Evolutionary conservation across 1,284 basidiomycete species (phyloP).

Genomic region (Mycena sp.): DNA sequence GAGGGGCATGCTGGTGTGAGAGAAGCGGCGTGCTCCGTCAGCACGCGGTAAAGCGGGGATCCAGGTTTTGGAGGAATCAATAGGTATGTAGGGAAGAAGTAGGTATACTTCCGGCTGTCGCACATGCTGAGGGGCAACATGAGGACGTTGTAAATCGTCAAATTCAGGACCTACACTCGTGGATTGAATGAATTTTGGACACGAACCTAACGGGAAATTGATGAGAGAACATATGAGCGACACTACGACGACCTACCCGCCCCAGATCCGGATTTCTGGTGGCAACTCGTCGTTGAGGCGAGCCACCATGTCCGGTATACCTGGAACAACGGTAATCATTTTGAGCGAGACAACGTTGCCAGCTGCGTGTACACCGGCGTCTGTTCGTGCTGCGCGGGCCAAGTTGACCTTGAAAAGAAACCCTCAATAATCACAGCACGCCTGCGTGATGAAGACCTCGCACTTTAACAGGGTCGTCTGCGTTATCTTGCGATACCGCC

Average conservation of each 20-base stretch:
- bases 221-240: background rate
- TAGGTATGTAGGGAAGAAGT: slow-evolving; percentile 95
- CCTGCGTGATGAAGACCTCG: slow-evolving; percentile 21
- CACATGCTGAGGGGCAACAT: slow-evolving; percentile 65
- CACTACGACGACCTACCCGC: slow-evolving; percentile 58
- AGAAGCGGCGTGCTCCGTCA: slow-evolving; percentile 45
- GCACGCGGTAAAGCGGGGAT: slow-evolving; percentile 65
- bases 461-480: slow-evolving; percentile 91
- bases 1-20: slow-evolving; percentile 25
- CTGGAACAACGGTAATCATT: slow-evolving; percentile 83
- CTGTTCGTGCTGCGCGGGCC: slow-evolving; percentile 92
- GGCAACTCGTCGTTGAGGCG: slow-evolving; percentile 90
- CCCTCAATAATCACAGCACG: background rate
- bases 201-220: slow-evolving; percentile 56
- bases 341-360: slow-evolving; percentile 95
- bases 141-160: too few relatives aligned
- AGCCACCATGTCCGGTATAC: slow-evolving; percentile 75
- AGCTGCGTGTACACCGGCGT: slow-evolving; percentile 97
- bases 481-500: slow-evolving; percentile 93
- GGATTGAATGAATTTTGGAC: slow-evolving; percentile 95
- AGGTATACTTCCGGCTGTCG: slow-evolving; percentile 97
- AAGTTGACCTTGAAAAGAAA: slow-evolving; percentile 73
- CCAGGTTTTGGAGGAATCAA: slow-evolving; percentile 91
- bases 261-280: slow-evolving; percentile 93
- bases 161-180: slow-evolving; percentile 66